phyloP scores from a whole-genome alignment of 2,329 filamentous ascomycete genomes.

The Colletotrichum euphorbiae region DNA sequence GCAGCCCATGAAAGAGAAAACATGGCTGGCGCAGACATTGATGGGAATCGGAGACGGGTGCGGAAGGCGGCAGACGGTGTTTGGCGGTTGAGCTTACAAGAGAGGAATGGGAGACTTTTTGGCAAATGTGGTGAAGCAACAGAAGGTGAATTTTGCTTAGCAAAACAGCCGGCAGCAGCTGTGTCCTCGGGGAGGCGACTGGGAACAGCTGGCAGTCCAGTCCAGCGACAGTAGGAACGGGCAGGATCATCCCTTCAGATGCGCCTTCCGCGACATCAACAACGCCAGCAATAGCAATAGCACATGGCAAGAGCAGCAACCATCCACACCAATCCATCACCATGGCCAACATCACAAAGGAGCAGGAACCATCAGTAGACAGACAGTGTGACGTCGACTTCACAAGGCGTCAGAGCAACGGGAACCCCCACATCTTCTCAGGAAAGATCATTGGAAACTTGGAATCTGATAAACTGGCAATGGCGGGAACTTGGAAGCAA shows the following conservation, averaged over 20 bases:
- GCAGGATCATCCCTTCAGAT: background rate
- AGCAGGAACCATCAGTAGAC: background rate
- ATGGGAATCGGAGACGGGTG: constrained; percentile 21
- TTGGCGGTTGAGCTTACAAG: background rate
- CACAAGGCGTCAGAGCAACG: no score
- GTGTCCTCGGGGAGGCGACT: background rate
- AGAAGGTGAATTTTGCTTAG: background rate
- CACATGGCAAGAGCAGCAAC: background rate
- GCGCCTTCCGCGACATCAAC: background rate
- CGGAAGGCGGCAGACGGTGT: background rate
- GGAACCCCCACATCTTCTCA: background rate
- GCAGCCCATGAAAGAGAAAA: constrained; percentile 6
- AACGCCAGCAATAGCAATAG: background rate
- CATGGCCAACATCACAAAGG: background rate
- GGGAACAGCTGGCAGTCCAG: background rate
- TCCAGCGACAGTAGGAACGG: background rate
- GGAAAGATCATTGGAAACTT: constrained; percentile 1
- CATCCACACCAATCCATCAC: background rate
- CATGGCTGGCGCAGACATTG: constrained; percentile 12
- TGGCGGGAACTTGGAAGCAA: constrained; percentile 7
- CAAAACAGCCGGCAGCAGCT: background rate
- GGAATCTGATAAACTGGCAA: constrained; percentile 22
- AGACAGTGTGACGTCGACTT: background rate
- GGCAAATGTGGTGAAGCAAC: background rate
- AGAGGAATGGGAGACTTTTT: constrained; percentile 4